phyloP scores from a whole-genome alignment of 306 rosid genomes.

The Vigna nakashimae region DNA sequence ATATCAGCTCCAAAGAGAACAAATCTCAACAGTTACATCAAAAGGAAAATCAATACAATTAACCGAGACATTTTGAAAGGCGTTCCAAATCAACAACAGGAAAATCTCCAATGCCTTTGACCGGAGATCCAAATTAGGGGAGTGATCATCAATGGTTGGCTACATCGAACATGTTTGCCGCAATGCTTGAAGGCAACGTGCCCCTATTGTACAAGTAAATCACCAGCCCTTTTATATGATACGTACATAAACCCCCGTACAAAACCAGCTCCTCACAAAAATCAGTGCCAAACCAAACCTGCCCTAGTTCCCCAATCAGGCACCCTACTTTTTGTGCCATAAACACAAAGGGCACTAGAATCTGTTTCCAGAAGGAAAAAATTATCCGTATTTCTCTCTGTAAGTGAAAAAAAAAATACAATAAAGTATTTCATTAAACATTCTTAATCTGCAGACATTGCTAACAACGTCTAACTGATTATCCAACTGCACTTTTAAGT shows the following conservation, averaged over 20 bases:
- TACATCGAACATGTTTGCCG: not conserved
- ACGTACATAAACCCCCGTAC: not conserved
- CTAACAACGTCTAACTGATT: constrained; percentile 52
- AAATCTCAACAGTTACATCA: not conserved
- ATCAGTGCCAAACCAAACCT: not conserved
- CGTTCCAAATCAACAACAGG: not conserved
- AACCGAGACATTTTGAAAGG: not conserved
- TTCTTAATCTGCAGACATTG: constrained; percentile 60
- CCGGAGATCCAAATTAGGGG: not conserved
- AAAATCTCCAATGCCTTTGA: not conserved
- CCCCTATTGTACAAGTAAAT: not conserved
- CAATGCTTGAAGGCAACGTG: not conserved
- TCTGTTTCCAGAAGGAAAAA: constrained; percentile 16
- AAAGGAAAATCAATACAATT: not conserved
- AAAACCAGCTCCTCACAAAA: not conserved
- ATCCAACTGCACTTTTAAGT: constrained; percentile 50
- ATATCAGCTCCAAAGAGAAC: not conserved
- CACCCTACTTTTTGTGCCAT: not conserved
- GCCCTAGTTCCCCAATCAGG: not conserved
- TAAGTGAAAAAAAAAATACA: constrained; percentile 42
- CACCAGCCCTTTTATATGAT: not conserved
- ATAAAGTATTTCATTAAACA: constrained; percentile 58
- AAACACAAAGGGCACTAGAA: not conserved
- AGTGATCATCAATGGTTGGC: not conserved
- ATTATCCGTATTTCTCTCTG: constrained; percentile 34